phyloP scores from a whole-genome alignment of 2,329 filamentous ascomycete species.

The Xylaria sp. region DNA sequence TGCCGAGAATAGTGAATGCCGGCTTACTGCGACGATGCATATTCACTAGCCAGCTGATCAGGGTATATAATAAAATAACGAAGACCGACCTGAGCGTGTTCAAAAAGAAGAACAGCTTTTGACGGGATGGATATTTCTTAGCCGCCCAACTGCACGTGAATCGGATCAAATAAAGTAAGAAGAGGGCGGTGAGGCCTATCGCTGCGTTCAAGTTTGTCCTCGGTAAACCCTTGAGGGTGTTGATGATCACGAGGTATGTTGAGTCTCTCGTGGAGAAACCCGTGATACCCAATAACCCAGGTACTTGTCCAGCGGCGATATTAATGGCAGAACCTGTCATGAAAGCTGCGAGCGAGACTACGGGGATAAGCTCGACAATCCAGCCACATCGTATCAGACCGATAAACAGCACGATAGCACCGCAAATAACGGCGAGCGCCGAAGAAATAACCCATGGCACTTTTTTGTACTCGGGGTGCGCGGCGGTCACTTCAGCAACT shows the following conservation, averaged over 20 bases:
- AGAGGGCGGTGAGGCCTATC: slow-evolving; percentile 84
- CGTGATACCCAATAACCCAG: slow-evolving; percentile 80
- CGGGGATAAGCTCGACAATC: slow-evolving; percentile 92
- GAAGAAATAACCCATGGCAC: slow-evolving; percentile 77
- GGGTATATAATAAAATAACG: slow-evolving; percentile 89
- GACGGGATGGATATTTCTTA: slow-evolving; percentile 73
- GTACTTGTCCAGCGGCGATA: slow-evolving; percentile 86
- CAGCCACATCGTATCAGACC: slow-evolving; percentile 85
- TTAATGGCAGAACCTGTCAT: slow-evolving; percentile 96
- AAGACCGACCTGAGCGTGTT: slow-evolving; percentile 91
- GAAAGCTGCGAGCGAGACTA: slow-evolving; percentile 90
- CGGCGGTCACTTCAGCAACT: slow-evolving; percentile 69
- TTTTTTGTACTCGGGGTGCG: slow-evolving; percentile 61
- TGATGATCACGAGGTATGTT: slow-evolving; percentile 85
- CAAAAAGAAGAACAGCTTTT: slow-evolving; percentile 87
- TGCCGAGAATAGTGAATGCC: slow-evolving; percentile 77
- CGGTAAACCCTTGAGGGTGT: slow-evolving; percentile 78
- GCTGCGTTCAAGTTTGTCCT: slow-evolving; percentile 79
- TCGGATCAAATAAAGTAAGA: slow-evolving; percentile 81
- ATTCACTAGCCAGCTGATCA: slow-evolving; percentile 90
- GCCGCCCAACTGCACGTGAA: slow-evolving; percentile 71
- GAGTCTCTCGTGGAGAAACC: slow-evolving; percentile 78
- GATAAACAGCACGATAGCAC: slow-evolving; percentile 79
- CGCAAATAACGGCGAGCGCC: slow-evolving; percentile 79
- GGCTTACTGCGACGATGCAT: slow-evolving; percentile 70